Conservation (phyloP, 148 eudicot genomes). For the Cornus kousa region DNA sequence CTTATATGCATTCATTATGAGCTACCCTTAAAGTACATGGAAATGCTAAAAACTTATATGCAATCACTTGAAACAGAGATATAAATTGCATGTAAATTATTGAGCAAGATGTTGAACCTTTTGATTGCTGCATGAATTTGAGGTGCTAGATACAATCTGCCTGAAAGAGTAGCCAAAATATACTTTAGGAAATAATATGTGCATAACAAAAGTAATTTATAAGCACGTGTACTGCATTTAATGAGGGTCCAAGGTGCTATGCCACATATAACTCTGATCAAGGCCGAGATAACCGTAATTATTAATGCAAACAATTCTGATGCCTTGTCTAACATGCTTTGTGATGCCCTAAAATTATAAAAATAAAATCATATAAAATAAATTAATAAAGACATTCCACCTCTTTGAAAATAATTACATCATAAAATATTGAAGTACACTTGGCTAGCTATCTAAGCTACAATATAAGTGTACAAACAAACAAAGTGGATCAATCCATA, state of each 20-base stretch:
- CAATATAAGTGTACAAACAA: too few species aligned
- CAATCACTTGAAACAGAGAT: not conserved
- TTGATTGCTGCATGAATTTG: slow-evolving; percentile 57
- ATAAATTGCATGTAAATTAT: slow-evolving; percentile 6
- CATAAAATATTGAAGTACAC: too few species aligned
- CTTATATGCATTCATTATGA: too few species aligned
- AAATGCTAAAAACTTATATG: not conserved
- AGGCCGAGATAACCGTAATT: not conserved
- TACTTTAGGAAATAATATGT: not conserved
- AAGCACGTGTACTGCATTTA: not conserved
- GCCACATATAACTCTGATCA: not conserved
- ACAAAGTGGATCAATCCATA: too few species aligned
- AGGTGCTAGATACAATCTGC: slow-evolving; percentile 87
- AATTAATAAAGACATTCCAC: too few species aligned
- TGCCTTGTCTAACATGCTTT: too few species aligned
- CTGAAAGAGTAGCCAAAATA: slow-evolving; percentile 34
- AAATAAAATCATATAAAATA: too few species aligned
- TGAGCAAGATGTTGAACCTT: slow-evolving; percentile 43
- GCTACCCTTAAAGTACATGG: too few species aligned
- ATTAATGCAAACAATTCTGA: too few species aligned
- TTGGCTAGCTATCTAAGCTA: too few species aligned
- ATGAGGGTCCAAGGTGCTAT: not conserved
- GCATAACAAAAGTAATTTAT: not conserved
- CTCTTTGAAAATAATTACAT: too few species aligned
- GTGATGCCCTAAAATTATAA: too few species aligned